Evolutionary conservation across 805 yeast genomes (phyloP), one percentile per base, ranked within the genome.

Genomic region (Cyberlindnera xishuangbannaensis): DNA sequence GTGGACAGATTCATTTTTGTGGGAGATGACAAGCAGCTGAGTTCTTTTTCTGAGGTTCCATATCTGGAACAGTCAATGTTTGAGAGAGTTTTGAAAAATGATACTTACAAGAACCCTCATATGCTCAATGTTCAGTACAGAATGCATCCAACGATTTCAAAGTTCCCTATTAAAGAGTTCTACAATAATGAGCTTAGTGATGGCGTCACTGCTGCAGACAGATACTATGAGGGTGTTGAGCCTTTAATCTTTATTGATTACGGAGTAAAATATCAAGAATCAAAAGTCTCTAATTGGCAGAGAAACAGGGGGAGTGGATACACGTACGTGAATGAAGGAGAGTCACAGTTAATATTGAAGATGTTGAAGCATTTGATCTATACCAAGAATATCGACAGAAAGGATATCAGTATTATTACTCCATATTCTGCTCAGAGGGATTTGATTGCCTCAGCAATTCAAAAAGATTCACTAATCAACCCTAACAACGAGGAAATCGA

Each of bases 391-490:
- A 67, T 79, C 18, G 44, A 58, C 7, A 62, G 66, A 25, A 55
- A 61, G 3, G 67, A 73, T 23, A 78, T 80, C 33, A 83, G 85
- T 43, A 61, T 80, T 11, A 76, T 81, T 36, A 81, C 87, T 0
- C 85, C 86, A n/a, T 81, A 81, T 51, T 69, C 83, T 27, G 85
- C 84, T 0, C 88, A 81, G 48, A 61, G 87, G 44, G 84, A 79
- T 48, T 51, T 74, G 37, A 57, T 81, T 13, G 75, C 86, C 0
- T 56, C 67, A 4, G 45, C 51, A 1, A 56, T 79, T 23, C 70
- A 69, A 18, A 53, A 61, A 18, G 78, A 80, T 46, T 57, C 59
- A 2, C 46, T 78, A 8, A 62, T 80, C 29, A 81, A 80, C 45
- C 85, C 86, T 0, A 51, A 55, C 6, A 54, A 61, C 7, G 61